Conservation (phyloP, 129 eudicot species). For the Erigeron canadensis region DNA sequence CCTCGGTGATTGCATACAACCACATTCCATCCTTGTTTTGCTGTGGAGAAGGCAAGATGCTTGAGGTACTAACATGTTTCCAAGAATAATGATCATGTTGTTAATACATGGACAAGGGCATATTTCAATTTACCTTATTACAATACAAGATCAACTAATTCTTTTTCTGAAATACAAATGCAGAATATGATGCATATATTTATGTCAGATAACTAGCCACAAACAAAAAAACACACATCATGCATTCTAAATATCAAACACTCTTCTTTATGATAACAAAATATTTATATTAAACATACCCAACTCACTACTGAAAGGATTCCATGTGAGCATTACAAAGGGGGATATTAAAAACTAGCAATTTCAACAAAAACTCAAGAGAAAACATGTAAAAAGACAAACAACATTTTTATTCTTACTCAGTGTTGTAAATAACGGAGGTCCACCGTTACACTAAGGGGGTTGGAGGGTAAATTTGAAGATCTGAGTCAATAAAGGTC, state of each 20-base stretch:
- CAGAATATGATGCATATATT: neutral
- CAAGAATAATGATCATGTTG: constrained; percentile 12
- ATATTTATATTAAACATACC: neutral
- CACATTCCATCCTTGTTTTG: constrained; percentile 82
- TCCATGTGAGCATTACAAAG: neutral
- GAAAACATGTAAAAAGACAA: no score
- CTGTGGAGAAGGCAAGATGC: constrained; percentile 77
- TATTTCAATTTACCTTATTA: constrained; percentile 1
- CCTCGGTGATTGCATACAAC: constrained; percentile 93
- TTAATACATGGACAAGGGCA: constrained; percentile 19
- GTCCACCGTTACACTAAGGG: no score
- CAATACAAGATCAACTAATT: neutral
- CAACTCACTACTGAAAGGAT: neutral
- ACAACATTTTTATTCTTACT: no score
- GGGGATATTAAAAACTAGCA: neutral
- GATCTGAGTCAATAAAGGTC: no score
- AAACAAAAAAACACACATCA: neutral
- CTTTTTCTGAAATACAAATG: constrained; percentile 3
- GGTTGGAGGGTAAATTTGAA: no score
- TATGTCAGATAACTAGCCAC: neutral
- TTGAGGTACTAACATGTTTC: constrained; percentile 59
- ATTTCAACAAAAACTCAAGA: no score
- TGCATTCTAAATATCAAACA: constrained; percentile 1
- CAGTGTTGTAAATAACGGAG: no score
- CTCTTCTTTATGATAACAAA: neutral